Evolutionary conservation across 2,329 filamentous ascomycete genomes (phyloP).

Genomic region (Calonectria montana): DNA sequence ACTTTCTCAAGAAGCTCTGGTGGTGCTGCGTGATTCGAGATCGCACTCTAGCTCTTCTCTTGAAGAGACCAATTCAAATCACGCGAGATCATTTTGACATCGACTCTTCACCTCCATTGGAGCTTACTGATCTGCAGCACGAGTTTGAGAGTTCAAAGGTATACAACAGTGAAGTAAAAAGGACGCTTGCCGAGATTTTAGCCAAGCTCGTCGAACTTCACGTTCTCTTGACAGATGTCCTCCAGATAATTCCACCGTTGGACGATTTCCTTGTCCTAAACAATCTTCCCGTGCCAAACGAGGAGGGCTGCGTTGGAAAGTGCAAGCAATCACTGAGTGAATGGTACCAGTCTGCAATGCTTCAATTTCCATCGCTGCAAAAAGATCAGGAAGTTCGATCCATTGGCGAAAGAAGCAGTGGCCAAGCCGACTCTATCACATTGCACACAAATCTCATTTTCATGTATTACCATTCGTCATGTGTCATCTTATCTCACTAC

Average conservation of each 20-base stretch:
- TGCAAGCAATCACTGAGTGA: neutral
- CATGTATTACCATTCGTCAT: neutral
- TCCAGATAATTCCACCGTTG: neutral
- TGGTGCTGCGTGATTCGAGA: constrained; percentile 25
- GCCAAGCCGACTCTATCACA: neutral
- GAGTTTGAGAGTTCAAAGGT: constrained; percentile 27
- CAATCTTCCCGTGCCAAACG: neutral
- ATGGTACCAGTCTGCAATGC: neutral
- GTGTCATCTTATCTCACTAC: neutral
- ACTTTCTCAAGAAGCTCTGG: constrained; percentile 14
- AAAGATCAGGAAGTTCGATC: neutral
- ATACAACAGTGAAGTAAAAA: constrained; percentile 20
- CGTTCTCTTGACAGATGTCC: constrained; percentile 20
- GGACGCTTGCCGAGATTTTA: constrained; percentile 11
- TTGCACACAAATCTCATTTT: neutral
- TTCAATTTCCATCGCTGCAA: neutral
- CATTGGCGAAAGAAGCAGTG: neutral
- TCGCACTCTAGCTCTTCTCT: neutral
- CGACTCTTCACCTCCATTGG: neutral
- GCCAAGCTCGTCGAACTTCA: constrained; percentile 11
- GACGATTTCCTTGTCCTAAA: neutral
- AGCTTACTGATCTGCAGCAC: constrained; percentile 13
- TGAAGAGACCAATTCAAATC: constrained; percentile 10
- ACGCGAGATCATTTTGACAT: constrained; percentile 13
- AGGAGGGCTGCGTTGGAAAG: neutral